phyloP scores from a whole-genome alignment of 345 rosid species.

The Citrus medica region DNA sequence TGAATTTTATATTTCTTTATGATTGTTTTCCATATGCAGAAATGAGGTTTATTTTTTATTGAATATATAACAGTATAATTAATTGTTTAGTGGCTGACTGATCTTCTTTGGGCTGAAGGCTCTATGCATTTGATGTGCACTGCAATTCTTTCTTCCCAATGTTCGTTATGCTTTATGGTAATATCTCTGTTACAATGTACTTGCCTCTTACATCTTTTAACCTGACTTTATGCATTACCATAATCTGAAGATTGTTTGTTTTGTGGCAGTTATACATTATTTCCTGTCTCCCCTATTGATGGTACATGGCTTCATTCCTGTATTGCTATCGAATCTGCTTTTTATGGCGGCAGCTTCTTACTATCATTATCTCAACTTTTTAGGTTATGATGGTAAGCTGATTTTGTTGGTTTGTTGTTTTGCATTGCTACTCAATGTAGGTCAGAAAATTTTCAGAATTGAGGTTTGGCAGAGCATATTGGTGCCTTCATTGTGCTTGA shows the following conservation, averaged over 20 bases:
- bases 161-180: slow-evolving; percentile 94
- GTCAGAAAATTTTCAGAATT: neutral
- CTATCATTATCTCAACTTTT: slow-evolving; percentile 97
- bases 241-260: slow-evolving; percentile 10
- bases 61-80: neutral
- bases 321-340: slow-evolving; percentile 79
- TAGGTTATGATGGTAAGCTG: slow-evolving; percentile 92
- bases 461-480: neutral
- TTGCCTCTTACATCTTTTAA: neutral
- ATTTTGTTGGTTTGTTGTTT: neutral
- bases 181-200: slow-evolving; percentile 10
- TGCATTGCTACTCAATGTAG: neutral
- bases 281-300: slow-evolving; percentile 85
- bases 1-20: neutral
- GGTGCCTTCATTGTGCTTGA: neutral
- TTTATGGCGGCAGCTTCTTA: slow-evolving; percentile 91
- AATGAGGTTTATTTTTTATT: neutral
- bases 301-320: slow-evolving; percentile 87
- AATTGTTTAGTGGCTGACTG: slow-evolving; percentile 14
- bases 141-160: slow-evolving; percentile 99
- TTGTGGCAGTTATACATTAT: slow-evolving; percentile 80
- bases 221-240: neutral
- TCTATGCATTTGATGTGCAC: slow-evolving; percentile 98
- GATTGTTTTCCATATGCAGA: slow-evolving; percentile 2
- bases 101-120: slow-evolving; percentile 50